Conservation (phyloP, 768 basidiomycete species). For the Plicaturopsis crispa region DNA sequence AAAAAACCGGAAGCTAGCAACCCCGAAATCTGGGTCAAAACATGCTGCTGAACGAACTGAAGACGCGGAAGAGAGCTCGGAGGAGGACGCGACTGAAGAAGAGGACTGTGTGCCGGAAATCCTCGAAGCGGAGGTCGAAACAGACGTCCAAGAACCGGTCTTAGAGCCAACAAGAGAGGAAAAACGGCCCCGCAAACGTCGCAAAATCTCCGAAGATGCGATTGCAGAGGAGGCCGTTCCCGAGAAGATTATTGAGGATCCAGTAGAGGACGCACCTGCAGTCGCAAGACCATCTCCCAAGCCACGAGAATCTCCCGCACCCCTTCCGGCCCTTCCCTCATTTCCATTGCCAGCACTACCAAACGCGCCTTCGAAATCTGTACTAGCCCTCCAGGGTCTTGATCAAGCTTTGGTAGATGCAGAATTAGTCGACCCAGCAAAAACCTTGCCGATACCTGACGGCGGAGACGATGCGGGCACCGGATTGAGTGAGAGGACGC, state of each 20-base stretch:
- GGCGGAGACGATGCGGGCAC: slow-evolving; percentile 33
- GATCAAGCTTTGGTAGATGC: slow-evolving; percentile 68
- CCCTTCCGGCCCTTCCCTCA: slow-evolving; percentile 40
- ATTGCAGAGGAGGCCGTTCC: slow-evolving; percentile 16
- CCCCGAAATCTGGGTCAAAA: slow-evolving; percentile 16
- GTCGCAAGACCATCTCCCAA: slow-evolving; percentile 7
- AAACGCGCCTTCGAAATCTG: slow-evolving; percentile 58
- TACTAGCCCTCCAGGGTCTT: slow-evolving; percentile 72
- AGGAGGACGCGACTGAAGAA: slow-evolving; percentile 17
- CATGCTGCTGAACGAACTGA: slow-evolving; percentile 15
- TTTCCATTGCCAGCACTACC: slow-evolving; percentile 68
- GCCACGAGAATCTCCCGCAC: slow-evolving; percentile 13
- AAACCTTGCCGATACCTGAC: slow-evolving; percentile 34
- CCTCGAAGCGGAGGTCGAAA: slow-evolving; percentile 5
- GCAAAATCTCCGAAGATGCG: slow-evolving; percentile 23
- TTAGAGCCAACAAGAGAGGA: slow-evolving; percentile 6
- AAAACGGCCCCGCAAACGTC: slow-evolving; percentile 37
- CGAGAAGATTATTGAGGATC: background rate
- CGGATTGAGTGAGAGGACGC: slow-evolving; percentile 51
- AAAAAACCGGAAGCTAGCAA: slow-evolving; percentile 36
- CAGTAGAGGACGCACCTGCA: background rate
- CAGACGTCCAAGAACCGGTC: slow-evolving; percentile 7
- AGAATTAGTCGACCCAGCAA: slow-evolving; percentile 54
- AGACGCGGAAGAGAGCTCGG: slow-evolving; percentile 10
- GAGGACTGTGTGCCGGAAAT: slow-evolving; percentile 9